Evolutionary conservation across 495 filamentous ascomycete genomes (phyloP).

Genomic region (Chaetomium tenue): DNA sequence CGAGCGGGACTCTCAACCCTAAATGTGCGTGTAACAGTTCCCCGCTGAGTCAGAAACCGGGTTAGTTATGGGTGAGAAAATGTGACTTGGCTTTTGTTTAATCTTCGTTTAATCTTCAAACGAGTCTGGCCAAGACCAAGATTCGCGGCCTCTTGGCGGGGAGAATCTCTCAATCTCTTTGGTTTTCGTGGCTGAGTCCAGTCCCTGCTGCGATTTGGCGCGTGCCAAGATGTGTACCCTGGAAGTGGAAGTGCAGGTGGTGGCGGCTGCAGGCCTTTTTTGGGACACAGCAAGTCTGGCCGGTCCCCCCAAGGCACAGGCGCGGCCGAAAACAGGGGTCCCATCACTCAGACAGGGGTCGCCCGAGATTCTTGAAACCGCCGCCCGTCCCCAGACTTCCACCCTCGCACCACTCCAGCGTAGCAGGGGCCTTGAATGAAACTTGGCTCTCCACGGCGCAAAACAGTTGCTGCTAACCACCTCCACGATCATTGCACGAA

Average conservation of each 20-base stretch:
- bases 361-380: slow-evolving; percentile 32
- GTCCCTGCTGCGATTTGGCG: slow-evolving; percentile 6
- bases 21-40: neutral
- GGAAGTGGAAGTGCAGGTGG: too few relatives aligned
- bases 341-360: slow-evolving; percentile 29
- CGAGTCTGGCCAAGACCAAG: neutral
- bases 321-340: slow-evolving; percentile 23
- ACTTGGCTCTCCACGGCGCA: slow-evolving; percentile 15
- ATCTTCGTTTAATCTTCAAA: neutral
- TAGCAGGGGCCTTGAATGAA: slow-evolving; percentile 23
- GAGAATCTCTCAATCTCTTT: neutral
- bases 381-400: slow-evolving; percentile 24
- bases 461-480: slow-evolving; percentile 7
- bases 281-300: slow-evolving; percentile 6
- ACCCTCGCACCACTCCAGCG: slow-evolving; percentile 20
- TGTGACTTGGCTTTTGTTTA: neutral
- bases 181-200: slow-evolving; percentile 11
- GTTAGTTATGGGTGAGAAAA: neutral
- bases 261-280: neutral
- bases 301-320: slow-evolving; percentile 6
- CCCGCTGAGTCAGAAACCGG: slow-evolving; percentile 1
- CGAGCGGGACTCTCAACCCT: neutral
- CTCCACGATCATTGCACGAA: slow-evolving; percentile 1
- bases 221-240: neutral
- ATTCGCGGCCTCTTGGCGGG: slow-evolving; percentile 15